These are phyloP conservation scores for Ambrosiella xylebori DNA, from an alignment of 2,329 filamentous ascomycete genomes.

Conservation along the genomic window DNA sequence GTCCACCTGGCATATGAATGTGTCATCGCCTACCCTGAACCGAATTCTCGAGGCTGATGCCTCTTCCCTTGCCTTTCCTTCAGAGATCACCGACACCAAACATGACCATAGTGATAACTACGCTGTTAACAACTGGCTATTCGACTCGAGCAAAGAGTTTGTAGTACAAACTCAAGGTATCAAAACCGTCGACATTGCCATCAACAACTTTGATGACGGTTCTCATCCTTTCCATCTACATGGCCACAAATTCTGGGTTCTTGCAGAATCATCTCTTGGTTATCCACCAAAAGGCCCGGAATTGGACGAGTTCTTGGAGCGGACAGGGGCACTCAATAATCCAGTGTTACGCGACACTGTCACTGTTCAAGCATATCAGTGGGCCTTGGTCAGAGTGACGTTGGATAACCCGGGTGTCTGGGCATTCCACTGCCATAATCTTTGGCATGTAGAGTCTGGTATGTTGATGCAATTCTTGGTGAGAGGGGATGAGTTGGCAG, in stretches of 20 bases:
- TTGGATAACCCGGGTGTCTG: constrained; percentile 41
- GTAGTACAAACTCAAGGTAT: constrained; percentile 34
- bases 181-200: constrained; percentile 23
- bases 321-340: constrained; percentile 17
- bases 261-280: constrained; percentile 19
- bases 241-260: constrained; percentile 34
- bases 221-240: constrained; percentile 33
- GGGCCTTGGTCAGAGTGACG: constrained; percentile 35
- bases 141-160: constrained; percentile 21
- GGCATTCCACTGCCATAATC: constrained; percentile 41
- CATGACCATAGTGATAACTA: constrained; percentile 14
- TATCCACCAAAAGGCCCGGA: constrained; percentile 20
- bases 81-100: background rate
- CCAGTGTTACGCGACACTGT: constrained; percentile 27
- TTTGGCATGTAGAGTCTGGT: constrained; percentile 41
- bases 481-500: background rate
- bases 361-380: constrained; percentile 35
- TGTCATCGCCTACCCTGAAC: constrained; percentile 21
- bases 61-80: background rate
- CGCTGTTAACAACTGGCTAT: constrained; percentile 19
- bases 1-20: constrained; percentile 29
- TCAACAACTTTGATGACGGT: constrained; percentile 21
- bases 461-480: constrained; percentile 40
- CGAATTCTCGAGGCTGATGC: constrained; percentile 18
- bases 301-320: constrained; percentile 16